These are phyloP conservation scores for Sordariomycetes sp. DNA, from an alignment of 2,329 filamentous ascomycete genomes.

Conservation along the genomic window DNA sequence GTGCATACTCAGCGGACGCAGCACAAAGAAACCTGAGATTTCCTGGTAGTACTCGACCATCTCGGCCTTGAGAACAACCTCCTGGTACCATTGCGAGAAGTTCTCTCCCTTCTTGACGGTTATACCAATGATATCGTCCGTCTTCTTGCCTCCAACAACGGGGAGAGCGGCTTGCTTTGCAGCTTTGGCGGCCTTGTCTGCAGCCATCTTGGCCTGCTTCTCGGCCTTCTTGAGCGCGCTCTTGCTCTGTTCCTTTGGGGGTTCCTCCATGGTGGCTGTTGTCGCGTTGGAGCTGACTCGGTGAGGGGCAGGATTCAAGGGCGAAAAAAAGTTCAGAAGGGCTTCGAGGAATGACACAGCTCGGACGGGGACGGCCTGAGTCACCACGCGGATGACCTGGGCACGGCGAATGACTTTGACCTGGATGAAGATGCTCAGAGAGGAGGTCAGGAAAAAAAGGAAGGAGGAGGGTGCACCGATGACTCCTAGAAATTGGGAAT, in stretches of 20 bases:
- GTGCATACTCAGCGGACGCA: slow-evolving; percentile 63
- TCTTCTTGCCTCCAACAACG: slow-evolving; percentile 50
- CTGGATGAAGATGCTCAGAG: not conserved
- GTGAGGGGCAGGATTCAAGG: not conserved
- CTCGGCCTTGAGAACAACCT: slow-evolving; percentile 92
- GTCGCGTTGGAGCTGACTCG: not conserved
- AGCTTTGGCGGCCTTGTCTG: slow-evolving; percentile 53
- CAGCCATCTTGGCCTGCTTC: slow-evolving; percentile 52
- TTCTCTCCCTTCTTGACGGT: slow-evolving; percentile 78
- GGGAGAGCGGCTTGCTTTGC: slow-evolving; percentile 43
- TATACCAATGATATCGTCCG: slow-evolving; percentile 73
- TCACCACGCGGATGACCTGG: not conserved
- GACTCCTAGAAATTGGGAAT: slow-evolving; percentile 3
- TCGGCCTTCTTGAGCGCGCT: slow-evolving; percentile 58
- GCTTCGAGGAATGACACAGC: not conserved
- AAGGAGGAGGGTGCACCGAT: not conserved
- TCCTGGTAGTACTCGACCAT: slow-evolving; percentile 95
- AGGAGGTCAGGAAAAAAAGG: not conserved
- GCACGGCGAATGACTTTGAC: not conserved
- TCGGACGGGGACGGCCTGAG: not conserved
- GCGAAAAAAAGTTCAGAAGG: not conserved
- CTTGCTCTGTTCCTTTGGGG: slow-evolving; percentile 37
- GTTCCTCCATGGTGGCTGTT: slow-evolving; percentile 17
- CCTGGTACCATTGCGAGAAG: slow-evolving; percentile 94
- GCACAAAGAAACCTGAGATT: slow-evolving; percentile 94